Percentiles rank a stretch among this genome's conserved stretches.
Conservation (phyloP, 2,329 filamentous ascomycete genomes). For the Aspergillus sergii region DNA sequence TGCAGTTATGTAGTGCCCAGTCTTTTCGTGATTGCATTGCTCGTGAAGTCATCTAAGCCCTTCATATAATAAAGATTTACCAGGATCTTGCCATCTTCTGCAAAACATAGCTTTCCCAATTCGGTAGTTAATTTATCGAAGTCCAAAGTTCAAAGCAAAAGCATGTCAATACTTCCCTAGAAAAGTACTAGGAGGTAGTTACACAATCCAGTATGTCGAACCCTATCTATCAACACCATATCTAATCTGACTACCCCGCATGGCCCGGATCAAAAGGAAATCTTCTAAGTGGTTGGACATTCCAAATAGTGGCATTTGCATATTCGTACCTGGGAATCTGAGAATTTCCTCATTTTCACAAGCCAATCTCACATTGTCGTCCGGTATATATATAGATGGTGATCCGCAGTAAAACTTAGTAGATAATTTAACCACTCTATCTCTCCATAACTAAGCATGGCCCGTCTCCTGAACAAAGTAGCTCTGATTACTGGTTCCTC, state of each 20-base stretch:
- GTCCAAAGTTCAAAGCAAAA: no score
- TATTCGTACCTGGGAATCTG: background rate
- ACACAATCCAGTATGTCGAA: background rate
- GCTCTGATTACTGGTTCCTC: conserved; percentile 52
- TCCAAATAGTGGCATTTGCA: background rate
- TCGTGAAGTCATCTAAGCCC: no score
- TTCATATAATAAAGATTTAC: no score
- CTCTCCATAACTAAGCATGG: background rate
- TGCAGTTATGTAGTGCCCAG: no score
- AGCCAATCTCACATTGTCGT: background rate
- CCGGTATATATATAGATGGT: background rate
- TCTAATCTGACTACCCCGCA: background rate
- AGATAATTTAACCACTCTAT: background rate
- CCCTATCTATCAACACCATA: background rate
- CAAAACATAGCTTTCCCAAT: no score
- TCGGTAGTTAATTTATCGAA: no score
- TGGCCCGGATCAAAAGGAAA: background rate
- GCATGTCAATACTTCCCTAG: no score
- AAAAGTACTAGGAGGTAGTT: no score
- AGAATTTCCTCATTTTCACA: background rate
- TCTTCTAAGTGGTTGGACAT: background rate
- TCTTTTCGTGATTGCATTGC: no score
- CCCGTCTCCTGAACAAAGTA: conserved; percentile 35
- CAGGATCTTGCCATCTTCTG: no score
- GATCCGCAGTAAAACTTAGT: background rate